Evolutionary conservation across 768 basidiomycete genomes (phyloP), one percentile per base, ranked within the genome.

Genomic region (Auricularia sp.): DNA sequence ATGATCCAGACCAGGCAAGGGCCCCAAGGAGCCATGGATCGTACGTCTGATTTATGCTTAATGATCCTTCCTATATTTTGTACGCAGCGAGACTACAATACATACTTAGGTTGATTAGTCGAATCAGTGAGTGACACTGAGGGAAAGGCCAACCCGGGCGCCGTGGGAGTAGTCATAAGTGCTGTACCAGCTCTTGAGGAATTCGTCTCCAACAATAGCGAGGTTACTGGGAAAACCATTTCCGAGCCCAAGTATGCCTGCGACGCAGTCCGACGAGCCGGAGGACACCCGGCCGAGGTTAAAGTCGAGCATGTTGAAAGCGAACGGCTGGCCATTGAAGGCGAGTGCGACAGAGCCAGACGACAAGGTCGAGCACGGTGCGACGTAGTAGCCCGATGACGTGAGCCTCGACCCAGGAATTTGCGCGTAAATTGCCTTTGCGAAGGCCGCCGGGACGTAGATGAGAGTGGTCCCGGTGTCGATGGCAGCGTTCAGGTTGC

Each of bases 401-500:
- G 80, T 81, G 13, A 68, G 73, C 29, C 72, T 66, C 11, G 83
- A 74, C 11, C 79, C 81, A 7, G 47, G 83, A 21, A 89, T 83
- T 81, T 85, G 68, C 24, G 68, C 63, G 72, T 88, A 89, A 64
- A 89, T 78, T 8, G 73, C 68, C 2, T 70, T 62, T 3, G 80
- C 83, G 35, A 83, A 66, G 0, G 69, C 59, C 44, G 74, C 70
- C 1, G 85, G 84, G 3, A 86, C 65, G 72, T 88, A 88, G 65
- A 88, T 82, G 34, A 87, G 75, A 24, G 86, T 83, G 3, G 86
- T 87, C 33, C 88, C 87, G 0, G 86, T 85, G 69, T 89, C 88
- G 65, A 89, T 79, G 21, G 85, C 84, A 85, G 87, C 18, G 36
- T 39, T 14, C 24, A 63, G 39, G 63, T 56, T 64, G 54, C 4